These are phyloP conservation scores for Diaporthe aspalathi DNA, from an alignment of 2,329 filamentous ascomycete genomes.

Conservation along the genomic window DNA sequence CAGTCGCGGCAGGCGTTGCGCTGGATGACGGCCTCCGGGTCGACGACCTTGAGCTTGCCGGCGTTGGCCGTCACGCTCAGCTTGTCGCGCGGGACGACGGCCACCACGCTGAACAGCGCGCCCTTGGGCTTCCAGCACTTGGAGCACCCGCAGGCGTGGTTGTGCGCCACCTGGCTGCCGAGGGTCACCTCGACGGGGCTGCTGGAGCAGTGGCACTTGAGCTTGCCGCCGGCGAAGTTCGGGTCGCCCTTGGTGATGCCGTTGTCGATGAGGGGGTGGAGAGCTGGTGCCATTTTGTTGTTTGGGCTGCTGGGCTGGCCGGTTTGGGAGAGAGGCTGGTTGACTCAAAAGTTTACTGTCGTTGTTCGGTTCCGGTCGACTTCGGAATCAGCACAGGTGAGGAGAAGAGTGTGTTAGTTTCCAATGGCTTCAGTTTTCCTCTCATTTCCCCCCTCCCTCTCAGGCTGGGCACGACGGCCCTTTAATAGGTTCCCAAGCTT, in stretches of 20 bases:
- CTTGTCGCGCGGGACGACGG: constrained; percentile 67
- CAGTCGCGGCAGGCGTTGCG: constrained; percentile 71
- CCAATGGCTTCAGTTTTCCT: not conserved
- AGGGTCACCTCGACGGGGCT: constrained; percentile 69
- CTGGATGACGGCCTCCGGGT: constrained; percentile 67
- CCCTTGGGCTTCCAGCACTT: constrained; percentile 78
- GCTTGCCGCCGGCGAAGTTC: constrained; percentile 68
- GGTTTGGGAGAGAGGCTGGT: not conserved
- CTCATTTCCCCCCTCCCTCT: not conserved
- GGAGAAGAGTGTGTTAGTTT: not conserved
- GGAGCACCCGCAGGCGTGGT: constrained; percentile 78
- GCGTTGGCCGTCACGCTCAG: constrained; percentile 67
- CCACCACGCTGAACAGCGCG: constrained; percentile 73
- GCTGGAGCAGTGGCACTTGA: constrained; percentile 69
- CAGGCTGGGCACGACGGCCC: not conserved
- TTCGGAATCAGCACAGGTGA: not conserved
- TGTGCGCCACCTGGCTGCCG: constrained; percentile 70
- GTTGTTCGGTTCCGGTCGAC: not conserved
- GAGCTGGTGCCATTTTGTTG: constrained; percentile 54
- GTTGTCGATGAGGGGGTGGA: constrained; percentile 73
- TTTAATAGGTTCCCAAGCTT: constrained; percentile 25
- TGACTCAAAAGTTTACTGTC: not conserved
- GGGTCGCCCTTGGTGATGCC: constrained; percentile 67
- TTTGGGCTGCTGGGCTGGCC: not conserved
- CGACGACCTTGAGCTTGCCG: constrained; percentile 68